Base-by-base conservation (phyloP, 352 stramenopile species). In the Phytophthora litchii region DNA sequence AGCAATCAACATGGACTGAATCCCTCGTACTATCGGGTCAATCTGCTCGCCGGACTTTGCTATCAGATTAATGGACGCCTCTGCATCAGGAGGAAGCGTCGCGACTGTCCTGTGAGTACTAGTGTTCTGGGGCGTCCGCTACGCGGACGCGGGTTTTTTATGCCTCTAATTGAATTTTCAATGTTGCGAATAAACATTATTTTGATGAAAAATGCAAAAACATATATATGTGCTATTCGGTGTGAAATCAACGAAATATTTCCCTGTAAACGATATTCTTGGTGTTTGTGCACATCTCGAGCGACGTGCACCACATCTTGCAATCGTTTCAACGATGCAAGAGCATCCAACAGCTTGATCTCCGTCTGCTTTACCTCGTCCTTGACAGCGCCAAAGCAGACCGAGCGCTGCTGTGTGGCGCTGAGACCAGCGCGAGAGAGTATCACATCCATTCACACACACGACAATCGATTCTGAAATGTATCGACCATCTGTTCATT, bases 271-370 rank as follows among this genome's bases (percentile, higher is more conserved):
- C n/a, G n/a, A n/a, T n/a, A n/a, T n/a, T n/a, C n/a, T n/a, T n/a
- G n/a, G n/a, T n/a, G n/a, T n/a, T 60, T 65, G 48, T 65, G 43
- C 38, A 65, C 48, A 16, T 65, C 42, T 42, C 42, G 57, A 1
- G 57, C 41, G 17, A 60, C 41, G n/a, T 19, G 48, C 23, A 49
- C 48, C 19, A 65, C 49, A 9, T 65, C 48, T 34, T 46, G 41
- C 41, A 59, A 37, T 6, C 42, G 42, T 35, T 43, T 54, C 17
- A 65, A 25, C 20, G 48, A 48, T 11, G 48, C 17, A 7, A 65
- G 46, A 2, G 57, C 49, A 13, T 59, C 57, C 4, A 27, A 16
- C 23, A 65, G 14, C 42, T 50, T 54, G 2, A 36, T 3, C 20
- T 60, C 57, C 14, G 48, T 42, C 23, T 49, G 34, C 16, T 23